A percentile compares a stretch with the other conserved stretches of the same genome.
These are phyloP conservation scores for Pyrus betulifolia DNA, from an alignment of 306 rosid species.

Conservation along the genomic window DNA sequence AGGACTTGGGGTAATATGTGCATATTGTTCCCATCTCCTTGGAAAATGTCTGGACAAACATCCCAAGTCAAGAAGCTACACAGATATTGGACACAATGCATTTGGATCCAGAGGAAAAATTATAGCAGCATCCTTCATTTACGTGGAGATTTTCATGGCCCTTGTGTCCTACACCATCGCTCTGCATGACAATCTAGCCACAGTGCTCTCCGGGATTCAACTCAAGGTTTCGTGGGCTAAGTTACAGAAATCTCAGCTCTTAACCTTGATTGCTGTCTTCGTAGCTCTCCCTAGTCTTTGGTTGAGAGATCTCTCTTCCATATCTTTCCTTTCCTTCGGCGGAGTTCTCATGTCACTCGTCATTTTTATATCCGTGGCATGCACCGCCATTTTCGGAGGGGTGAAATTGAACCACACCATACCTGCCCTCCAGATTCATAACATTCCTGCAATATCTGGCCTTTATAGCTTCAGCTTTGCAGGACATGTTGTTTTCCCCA, in stretches of 20 bases:
- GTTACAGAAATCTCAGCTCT: constrained; percentile 38
- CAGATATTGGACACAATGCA: constrained; percentile 57
- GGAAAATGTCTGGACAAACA: constrained; percentile 56
- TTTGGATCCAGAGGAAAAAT: constrained; percentile 57
- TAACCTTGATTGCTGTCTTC: constrained; percentile 42
- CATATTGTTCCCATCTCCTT: constrained; percentile 44
- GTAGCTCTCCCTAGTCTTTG: constrained; percentile 59
- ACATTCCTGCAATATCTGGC: constrained; percentile 63
- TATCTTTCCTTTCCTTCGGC: constrained; percentile 54
- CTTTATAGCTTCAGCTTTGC: constrained; percentile 51
- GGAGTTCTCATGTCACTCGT: constrained; percentile 59
- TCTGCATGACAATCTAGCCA: constrained; percentile 54
- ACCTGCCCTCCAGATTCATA: constrained; percentile 40
- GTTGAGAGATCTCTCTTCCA: constrained; percentile 55
- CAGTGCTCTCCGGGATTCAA: constrained; percentile 29
- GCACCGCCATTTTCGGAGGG: constrained; percentile 43
- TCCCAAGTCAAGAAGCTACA: constrained; percentile 42
- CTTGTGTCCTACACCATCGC: constrained; percentile 82
- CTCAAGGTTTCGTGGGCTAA: constrained; percentile 25
- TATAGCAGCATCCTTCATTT: constrained; percentile 38
- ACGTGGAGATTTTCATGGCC: constrained; percentile 64
- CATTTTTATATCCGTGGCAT: constrained; percentile 43
- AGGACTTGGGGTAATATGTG: constrained; percentile 48
- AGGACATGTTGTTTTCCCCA: constrained; percentile 69
- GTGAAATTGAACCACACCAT: constrained; percentile 32